Evolutionary conservation across 306 rosid species (phyloP).

Genomic region (Quercus berberidifolia): DNA sequence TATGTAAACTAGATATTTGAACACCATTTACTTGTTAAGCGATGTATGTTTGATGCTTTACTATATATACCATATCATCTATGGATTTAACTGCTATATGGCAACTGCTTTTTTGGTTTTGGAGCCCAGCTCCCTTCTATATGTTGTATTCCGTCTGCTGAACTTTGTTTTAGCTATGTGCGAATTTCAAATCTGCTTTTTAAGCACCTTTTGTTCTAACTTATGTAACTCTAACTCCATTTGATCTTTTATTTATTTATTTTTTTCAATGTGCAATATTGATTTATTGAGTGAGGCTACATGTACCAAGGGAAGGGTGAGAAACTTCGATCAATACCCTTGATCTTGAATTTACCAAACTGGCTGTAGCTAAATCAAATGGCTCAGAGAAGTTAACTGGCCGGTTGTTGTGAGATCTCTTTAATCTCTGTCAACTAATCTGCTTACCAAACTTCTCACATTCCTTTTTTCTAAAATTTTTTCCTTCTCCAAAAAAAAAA

Average conservation of each 20-base stretch:
- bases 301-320: slow-evolving; percentile 87
- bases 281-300: slow-evolving; percentile 24
- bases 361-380: slow-evolving; percentile 76
- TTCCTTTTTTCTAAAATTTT: not conserved
- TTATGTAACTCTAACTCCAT: too few relatives aligned
- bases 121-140: not conserved
- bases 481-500: too few relatives aligned
- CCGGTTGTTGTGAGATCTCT: too few relatives aligned
- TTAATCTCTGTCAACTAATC: slow-evolving; percentile 26
- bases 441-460: slow-evolving; percentile 96
- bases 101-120: not conserved
- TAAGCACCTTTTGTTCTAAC: not conserved
- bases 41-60: not conserved
- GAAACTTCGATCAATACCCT: slow-evolving; percentile 24
- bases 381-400: slow-evolving; percentile 56
- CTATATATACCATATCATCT: not conserved
- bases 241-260: too few relatives aligned
- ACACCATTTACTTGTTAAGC: not conserved
- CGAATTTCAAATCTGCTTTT: not conserved
- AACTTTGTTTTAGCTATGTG: not conserved
- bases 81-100: not conserved
- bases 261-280: too few relatives aligned
- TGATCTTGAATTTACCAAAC: slow-evolving; percentile 77
- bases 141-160: not conserved
- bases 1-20: not conserved